Percentiles rank a stretch among this genome's conserved stretches.
Conservation (phyloP, 2,329 filamentous ascomycete genomes). For the Septoria linicola region DNA sequence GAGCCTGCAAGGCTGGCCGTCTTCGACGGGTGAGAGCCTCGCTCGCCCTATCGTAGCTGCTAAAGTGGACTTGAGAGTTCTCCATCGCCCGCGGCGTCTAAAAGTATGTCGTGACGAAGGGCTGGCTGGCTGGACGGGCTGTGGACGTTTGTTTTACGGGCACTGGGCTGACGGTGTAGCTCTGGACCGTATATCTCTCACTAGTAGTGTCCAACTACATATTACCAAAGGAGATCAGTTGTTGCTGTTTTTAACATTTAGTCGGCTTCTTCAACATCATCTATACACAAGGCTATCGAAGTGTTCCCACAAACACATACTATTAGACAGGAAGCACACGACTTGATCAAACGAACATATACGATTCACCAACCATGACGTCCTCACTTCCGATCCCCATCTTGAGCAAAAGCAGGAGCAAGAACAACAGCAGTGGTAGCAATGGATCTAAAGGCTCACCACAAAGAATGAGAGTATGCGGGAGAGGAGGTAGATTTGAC, state of each 20-base stretch:
- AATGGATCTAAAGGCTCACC: not conserved
- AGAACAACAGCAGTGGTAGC: not conserved
- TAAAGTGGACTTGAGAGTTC: no score
- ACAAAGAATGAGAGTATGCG: constrained; percentile 19
- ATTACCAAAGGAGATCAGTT: not conserved
- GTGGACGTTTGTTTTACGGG: not conserved
- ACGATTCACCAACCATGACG: constrained; percentile 9
- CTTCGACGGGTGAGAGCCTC: no score
- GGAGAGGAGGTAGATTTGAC: constrained; percentile 20
- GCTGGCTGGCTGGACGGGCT: constrained; percentile 4
- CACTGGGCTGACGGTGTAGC: constrained; percentile 10
- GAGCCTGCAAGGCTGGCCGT: no score
- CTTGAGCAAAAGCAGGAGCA: constrained; percentile 10
- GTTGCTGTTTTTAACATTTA: not conserved
- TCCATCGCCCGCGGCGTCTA: no score
- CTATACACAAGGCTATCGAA: not conserved
- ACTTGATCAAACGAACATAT: not conserved
- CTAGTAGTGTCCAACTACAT: not conserved
- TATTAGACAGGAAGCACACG: not conserved
- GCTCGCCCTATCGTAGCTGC: no score
- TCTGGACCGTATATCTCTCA: constrained; percentile 6
- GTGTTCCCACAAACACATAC: not conserved
- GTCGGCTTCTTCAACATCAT: not conserved
- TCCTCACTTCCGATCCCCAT: constrained; percentile 6
- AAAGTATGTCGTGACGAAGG: constrained; percentile 9